Evolutionary conservation across 1,139 yeast species (phyloP).

Genomic region (Kurtzmaniella quercitrusa): DNA sequence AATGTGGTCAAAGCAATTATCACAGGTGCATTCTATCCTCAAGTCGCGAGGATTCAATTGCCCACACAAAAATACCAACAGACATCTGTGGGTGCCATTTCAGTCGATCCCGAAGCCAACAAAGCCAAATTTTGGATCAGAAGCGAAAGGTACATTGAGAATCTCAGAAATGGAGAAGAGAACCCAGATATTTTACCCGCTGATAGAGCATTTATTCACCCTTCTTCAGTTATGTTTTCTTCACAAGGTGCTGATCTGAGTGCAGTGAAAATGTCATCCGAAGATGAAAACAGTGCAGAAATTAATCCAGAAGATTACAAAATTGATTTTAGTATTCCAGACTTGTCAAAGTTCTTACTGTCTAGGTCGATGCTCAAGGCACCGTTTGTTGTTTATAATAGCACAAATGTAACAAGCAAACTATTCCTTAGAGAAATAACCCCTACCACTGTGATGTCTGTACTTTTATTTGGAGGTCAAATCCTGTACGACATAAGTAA

Average conservation of each 20-base stretch:
- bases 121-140: conserved; percentile 70
- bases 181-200: conserved; percentile 39
- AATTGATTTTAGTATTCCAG: conserved; percentile 31
- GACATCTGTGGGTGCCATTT: conserved; percentile 74
- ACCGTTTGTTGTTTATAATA: conserved; percentile 52
- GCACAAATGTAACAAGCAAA: conserved; percentile 62
- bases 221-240: conserved; percentile 68
- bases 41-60: conserved; percentile 70
- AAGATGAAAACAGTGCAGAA: conserved; percentile 37
- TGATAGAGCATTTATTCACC: conserved; percentile 73
- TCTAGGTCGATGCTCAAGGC: conserved; percentile 30
- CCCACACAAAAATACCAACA: conserved; percentile 77
- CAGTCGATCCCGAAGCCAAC: conserved; percentile 77
- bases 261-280: conserved; percentile 25
- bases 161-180: conserved; percentile 11
- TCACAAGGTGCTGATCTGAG: conserved; percentile 12
- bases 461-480: conserved; percentile 75
- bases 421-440: conserved; percentile 71
- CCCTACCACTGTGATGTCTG: conserved; percentile 68
- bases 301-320: conserved; percentile 22
- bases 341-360: conserved; percentile 9
- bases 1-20: conserved; percentile 60
- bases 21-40: conserved; percentile 81
- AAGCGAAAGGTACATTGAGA: conserved; percentile 41
- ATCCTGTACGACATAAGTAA: conserved; percentile 61